Conservation (phyloP, 129 eudicot species). For the Chrysanthemum seticuspe region DNA sequence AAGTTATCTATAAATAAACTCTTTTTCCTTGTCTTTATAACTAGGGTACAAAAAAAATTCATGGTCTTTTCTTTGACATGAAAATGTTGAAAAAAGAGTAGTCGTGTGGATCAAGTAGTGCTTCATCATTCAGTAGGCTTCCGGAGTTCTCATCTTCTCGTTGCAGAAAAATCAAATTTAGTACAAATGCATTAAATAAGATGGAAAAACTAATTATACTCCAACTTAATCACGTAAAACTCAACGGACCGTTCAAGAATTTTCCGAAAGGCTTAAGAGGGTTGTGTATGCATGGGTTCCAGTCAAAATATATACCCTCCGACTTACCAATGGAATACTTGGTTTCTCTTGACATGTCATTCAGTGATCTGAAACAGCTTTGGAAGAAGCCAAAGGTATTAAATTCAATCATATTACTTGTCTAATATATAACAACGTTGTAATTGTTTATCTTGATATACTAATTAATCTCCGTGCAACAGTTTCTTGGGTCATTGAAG, state of each 20-base stretch:
- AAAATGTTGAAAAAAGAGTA: neutral
- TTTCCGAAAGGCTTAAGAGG: slow-evolving; percentile 26
- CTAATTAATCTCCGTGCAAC: slow-evolving; percentile 7
- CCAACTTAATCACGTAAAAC: slow-evolving; percentile 21
- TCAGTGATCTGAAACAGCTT: slow-evolving; percentile 19
- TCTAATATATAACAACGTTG: too few species aligned
- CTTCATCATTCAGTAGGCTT: neutral
- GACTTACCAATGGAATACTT: slow-evolving; percentile 21
- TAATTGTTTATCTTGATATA: neutral
- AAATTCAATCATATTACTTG: neutral
- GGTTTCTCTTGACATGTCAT: slow-evolving; percentile 26
- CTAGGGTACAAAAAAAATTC: slow-evolving; percentile 10
- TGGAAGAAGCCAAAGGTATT: slow-evolving; percentile 17
- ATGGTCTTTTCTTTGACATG: slow-evolving; percentile 22
- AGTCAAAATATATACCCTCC: neutral
- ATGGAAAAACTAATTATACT: slow-evolving; percentile 25
- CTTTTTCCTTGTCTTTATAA: neutral
- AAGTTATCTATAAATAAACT: too few species aligned
- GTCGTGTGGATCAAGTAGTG: neutral
- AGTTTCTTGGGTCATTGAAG: slow-evolving; percentile 20
- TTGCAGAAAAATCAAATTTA: neutral
- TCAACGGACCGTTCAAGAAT: slow-evolving; percentile 13
- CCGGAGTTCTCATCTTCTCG: neutral
- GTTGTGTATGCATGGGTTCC: slow-evolving; percentile 29
- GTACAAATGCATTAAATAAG: slow-evolving; percentile 11